Percentiles rank a stretch among this genome's conserved stretches.
Conservation (phyloP, 2,329 filamentous ascomycete genomes). For the Trichoderma sp. region DNA sequence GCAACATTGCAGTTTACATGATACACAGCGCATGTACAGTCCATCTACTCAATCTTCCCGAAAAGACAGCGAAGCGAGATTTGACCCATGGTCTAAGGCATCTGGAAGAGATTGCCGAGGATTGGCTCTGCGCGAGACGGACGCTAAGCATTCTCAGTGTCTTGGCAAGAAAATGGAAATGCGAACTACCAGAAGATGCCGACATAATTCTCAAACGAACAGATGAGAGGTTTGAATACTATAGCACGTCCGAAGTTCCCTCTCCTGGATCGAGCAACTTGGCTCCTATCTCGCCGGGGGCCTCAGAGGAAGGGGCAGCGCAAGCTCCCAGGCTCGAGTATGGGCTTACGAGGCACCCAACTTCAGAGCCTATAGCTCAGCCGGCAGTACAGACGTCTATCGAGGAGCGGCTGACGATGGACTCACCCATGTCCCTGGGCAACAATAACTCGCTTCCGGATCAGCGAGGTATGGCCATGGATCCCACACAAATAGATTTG, state of each 20-base stretch:
- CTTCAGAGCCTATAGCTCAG: slow-evolving; percentile 28
- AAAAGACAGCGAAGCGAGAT: slow-evolving; percentile 86
- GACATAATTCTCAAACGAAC: slow-evolving; percentile 71
- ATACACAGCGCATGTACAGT: slow-evolving; percentile 92
- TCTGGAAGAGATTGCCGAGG: slow-evolving; percentile 91
- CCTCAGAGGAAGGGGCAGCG: slow-evolving; percentile 30
- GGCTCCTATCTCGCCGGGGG: slow-evolving; percentile 28
- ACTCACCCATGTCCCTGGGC: slow-evolving; percentile 15
- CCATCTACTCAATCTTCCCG: slow-evolving; percentile 86
- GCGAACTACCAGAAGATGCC: slow-evolving; percentile 83
- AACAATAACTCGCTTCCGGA: not conserved
- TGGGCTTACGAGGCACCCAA: slow-evolving; percentile 37
- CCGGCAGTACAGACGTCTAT: slow-evolving; percentile 19
- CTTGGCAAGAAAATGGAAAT: slow-evolving; percentile 83
- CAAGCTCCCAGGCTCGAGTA: slow-evolving; percentile 32
- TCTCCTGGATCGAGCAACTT: slow-evolving; percentile 47
- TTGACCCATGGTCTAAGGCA: slow-evolving; percentile 89
- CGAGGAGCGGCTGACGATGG: slow-evolving; percentile 20
- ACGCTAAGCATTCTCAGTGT: slow-evolving; percentile 83
- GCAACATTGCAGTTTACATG: slow-evolving; percentile 96
- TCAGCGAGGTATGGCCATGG: slow-evolving; percentile 20
- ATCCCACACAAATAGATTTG: slow-evolving; percentile 26
- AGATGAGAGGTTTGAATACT: slow-evolving; percentile 75
- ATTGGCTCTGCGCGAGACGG: slow-evolving; percentile 86
- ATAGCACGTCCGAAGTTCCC: slow-evolving; percentile 59